Conservation (phyloP, 106 monocot genomes). For the Gastrodia elata region DNA sequence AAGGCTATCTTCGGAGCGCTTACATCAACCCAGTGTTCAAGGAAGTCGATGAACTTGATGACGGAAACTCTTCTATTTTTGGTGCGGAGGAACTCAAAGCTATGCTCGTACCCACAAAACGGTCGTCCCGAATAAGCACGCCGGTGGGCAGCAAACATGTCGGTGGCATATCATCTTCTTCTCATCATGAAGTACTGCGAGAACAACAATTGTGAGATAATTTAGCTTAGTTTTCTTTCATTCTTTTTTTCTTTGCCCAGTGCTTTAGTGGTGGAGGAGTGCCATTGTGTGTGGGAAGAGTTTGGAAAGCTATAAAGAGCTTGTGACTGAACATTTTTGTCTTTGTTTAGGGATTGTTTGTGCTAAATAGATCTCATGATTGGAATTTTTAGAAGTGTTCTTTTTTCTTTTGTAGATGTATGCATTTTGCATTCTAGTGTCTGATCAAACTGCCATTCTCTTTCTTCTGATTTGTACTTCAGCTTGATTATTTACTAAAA, state of each 20-base stretch:
- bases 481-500: too few relatives aligned
- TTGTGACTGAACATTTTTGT: too few relatives aligned
- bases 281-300: too few relatives aligned
- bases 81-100: constrained; percentile 28
- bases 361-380: too few relatives aligned
- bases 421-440: too few relatives aligned
- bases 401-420: too few relatives aligned
- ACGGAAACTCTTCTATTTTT: background rate
- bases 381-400: too few relatives aligned
- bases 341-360: too few relatives aligned
- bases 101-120: constrained; percentile 71
- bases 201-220: background rate
- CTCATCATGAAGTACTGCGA: constrained; percentile 12
- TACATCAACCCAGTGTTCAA: constrained; percentile 87
- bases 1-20: constrained; percentile 48
- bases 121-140: constrained; percentile 67
- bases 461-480: too few relatives aligned
- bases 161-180: constrained; percentile 53
- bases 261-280: too few relatives aligned
- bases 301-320: too few relatives aligned
- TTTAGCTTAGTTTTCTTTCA: background rate
- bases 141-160: constrained; percentile 65
- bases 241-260: background rate
- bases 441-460: too few relatives aligned
- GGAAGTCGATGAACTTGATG: constrained; percentile 30